Evolutionary conservation across 305 asterid genomes (phyloP).

Genomic region (Plantago lanceolata): DNA sequence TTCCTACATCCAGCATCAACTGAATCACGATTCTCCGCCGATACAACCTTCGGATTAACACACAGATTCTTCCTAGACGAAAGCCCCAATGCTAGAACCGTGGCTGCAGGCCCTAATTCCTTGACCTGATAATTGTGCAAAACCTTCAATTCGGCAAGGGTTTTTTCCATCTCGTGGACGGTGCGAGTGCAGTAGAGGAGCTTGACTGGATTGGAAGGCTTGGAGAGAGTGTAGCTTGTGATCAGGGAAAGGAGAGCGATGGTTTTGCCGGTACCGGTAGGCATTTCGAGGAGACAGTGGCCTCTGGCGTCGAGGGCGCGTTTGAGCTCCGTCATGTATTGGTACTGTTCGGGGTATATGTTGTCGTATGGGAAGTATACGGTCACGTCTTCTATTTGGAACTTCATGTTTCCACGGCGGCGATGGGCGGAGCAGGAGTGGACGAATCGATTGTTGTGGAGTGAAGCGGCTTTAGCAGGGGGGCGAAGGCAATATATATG

Average conservation of each 20-base stretch:
- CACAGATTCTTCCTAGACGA: constrained; percentile 95
- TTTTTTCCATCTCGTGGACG: constrained; percentile 99
- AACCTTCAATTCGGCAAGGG: constrained; percentile 76
- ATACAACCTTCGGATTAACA: constrained; percentile 68
- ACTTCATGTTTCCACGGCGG: constrained; percentile 47
- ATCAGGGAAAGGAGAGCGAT: constrained; percentile 80
- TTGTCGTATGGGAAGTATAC: constrained; percentile 90
- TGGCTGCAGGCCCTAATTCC: constrained; percentile 59
- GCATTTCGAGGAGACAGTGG: constrained; percentile 92
- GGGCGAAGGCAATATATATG: no score
- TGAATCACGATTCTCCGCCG: constrained; percentile 90
- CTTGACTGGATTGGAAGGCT: constrained; percentile 69
- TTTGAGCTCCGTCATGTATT: constrained; percentile 90
- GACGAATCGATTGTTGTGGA: no score
- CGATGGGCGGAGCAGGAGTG: no score
- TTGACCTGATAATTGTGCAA: constrained; percentile 72
- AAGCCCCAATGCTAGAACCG: constrained; percentile 74
- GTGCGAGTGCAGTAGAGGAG: constrained; percentile 91
- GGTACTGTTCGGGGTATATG: constrained; percentile 93
- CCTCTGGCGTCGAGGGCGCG: constrained; percentile 95
- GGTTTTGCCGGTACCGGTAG: constrained; percentile 95
- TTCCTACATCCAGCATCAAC: constrained; percentile 95
- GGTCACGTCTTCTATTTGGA: constrained; percentile 88
- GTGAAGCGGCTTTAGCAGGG: no score
- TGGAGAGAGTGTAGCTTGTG: constrained; percentile 77